Conservation (phyloP, 108 stramenopile species). For the Cyclotella sp. region DNA sequence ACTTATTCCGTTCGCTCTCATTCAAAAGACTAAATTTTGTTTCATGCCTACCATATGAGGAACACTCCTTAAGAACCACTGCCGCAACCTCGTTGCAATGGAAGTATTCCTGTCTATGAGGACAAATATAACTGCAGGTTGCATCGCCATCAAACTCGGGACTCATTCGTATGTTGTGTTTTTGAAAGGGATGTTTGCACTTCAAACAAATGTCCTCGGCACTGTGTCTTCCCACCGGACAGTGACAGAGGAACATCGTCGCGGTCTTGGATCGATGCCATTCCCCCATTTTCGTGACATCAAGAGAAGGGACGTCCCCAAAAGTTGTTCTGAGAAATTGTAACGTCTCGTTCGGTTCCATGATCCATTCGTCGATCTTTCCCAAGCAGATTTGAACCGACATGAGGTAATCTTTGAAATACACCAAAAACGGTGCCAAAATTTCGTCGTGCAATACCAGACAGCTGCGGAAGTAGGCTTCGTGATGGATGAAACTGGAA, state of each 20-base stretch:
- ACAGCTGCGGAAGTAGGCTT: constrained; percentile 28
- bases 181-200: neutral
- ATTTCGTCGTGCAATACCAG: constrained; percentile 42
- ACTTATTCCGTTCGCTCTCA: constrained; percentile 3
- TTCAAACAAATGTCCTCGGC: neutral
- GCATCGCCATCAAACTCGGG: neutral
- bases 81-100: constrained; percentile 14
- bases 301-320: neutral
- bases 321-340: constrained; percentile 27
- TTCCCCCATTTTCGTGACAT: neutral
- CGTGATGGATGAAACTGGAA: constrained; percentile 38
- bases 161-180: neutral
- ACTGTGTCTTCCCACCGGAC: constrained; percentile 15
- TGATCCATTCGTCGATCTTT: constrained; percentile 48
- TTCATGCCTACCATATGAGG: constrained; percentile 14
- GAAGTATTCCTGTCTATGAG: neutral
- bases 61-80: neutral
- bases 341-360: constrained; percentile 23
- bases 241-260: neutral
- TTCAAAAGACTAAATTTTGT: constrained; percentile 16
- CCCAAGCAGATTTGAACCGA: constrained; percentile 52
- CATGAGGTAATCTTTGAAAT: constrained; percentile 47
- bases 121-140: constrained; percentile 1
- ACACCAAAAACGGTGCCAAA: constrained; percentile 38
- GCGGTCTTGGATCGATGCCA: neutral